Percentiles rank a stretch among this genome's conserved stretches.
Evolutionary conservation across 176 grass and related monocot genomes (phyloP).

Genomic region (Calamus simplicifolius): DNA sequence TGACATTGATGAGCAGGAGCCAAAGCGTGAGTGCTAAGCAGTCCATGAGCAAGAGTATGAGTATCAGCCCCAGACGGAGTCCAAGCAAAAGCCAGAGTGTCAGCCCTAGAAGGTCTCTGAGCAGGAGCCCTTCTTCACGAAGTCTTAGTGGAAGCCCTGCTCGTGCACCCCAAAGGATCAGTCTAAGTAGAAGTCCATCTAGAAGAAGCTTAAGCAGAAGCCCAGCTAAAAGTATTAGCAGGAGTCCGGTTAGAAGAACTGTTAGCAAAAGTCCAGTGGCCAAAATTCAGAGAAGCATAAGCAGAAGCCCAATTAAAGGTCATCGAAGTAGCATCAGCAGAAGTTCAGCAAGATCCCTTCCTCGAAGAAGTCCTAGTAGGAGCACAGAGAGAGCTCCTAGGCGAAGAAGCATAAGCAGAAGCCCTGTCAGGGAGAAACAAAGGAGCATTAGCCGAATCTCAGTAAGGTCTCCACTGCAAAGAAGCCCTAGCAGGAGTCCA

Average conservation of each 20-base stretch:
- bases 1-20: constrained; percentile 77
- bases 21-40: constrained; percentile 61
- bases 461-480: constrained; percentile 27
- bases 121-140: constrained; percentile 33
- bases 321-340: constrained; percentile 36
- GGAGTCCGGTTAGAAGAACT: constrained; percentile 36
- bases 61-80: constrained; percentile 76
- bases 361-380: constrained; percentile 43
- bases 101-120: constrained; percentile 31
- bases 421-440: constrained; percentile 32
- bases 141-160: constrained; percentile 40
- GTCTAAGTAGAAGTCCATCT: constrained; percentile 22
- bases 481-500: constrained; percentile 26
- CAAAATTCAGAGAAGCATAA: constrained; percentile 17
- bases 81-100: constrained; percentile 31
- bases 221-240: constrained; percentile 38
- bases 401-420: constrained; percentile 38
- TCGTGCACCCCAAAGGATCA: constrained; percentile 21
- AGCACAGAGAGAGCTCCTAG: constrained; percentile 35
- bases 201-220: constrained; percentile 42
- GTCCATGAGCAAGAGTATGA: constrained; percentile 96
- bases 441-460: constrained; percentile 46
- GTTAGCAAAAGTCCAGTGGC: constrained; percentile 39
- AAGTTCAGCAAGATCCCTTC: constrained; percentile 50
- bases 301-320: constrained; percentile 60